Conservation (phyloP, 345 rosid species). For the Citrus inodora region DNA sequence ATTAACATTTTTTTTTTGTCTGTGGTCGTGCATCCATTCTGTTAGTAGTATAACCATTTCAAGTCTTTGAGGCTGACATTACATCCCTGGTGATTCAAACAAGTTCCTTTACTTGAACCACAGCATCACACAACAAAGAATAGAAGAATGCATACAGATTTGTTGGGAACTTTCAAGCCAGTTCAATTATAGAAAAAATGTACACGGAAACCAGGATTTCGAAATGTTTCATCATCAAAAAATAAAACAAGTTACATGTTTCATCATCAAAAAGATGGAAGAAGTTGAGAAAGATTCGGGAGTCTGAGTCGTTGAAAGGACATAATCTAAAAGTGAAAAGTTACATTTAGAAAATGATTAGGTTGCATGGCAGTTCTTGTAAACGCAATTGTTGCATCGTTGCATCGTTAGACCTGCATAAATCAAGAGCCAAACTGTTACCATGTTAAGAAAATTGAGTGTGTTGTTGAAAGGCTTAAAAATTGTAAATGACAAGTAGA, state of each 20-base stretch:
- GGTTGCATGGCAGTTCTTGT: background rate
- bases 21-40: background rate
- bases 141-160: background rate
- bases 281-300: background rate
- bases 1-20: background rate
- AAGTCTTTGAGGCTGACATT: background rate
- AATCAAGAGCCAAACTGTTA: background rate
- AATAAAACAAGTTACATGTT: background rate
- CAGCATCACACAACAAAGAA: background rate
- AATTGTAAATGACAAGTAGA: background rate
- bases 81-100: background rate
- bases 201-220: background rate
- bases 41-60: too few relatives aligned
- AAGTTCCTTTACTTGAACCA: background rate
- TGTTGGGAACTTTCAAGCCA: background rate
- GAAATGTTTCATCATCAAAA: background rate
- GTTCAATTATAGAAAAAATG: too few relatives aligned
- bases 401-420: background rate
- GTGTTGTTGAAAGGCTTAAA: background rate
- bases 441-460: background rate
- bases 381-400: background rate
- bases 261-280: background rate
- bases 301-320: background rate
- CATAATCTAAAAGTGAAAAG: background rate
- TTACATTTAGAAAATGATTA: background rate